A percentile compares a stretch with the other conserved stretches of the same genome.
Conservation (phyloP, 345 rosid genomes). For the Microcos paniculata region DNA sequence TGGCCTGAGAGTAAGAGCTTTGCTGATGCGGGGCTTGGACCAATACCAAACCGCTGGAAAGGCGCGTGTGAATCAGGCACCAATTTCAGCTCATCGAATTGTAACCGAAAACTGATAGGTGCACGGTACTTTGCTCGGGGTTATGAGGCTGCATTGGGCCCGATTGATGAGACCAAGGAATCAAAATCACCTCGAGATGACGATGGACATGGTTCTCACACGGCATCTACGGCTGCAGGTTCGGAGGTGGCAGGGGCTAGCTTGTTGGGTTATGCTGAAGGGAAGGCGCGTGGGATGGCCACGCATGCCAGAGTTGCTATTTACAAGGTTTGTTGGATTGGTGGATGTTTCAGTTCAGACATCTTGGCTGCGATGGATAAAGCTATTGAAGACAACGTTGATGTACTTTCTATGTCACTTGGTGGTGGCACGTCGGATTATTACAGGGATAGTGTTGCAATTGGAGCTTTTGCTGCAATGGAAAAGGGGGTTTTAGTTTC, state of each 20-base stretch:
- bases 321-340: constrained; percentile 23
- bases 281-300: constrained; percentile 46
- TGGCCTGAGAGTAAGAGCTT: constrained; percentile 46
- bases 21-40: constrained; percentile 34
- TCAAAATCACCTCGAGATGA: constrained; percentile 43
- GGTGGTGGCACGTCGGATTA: constrained; percentile 35
- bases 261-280: constrained; percentile 56
- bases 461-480: constrained; percentile 72
- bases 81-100: constrained; percentile 40
- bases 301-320: constrained; percentile 18
- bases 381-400: constrained; percentile 35
- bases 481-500: constrained; percentile 65
- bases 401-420: constrained; percentile 38
- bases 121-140: constrained; percentile 35
- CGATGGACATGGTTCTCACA: constrained; percentile 45
- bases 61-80: constrained; percentile 62
- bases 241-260: constrained; percentile 56
- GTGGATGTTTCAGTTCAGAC: constrained; percentile 42
- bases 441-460: constrained; percentile 44
- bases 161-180: constrained; percentile 33
- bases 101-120: constrained; percentile 56
- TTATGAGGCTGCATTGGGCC: constrained; percentile 39
- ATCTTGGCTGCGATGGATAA: constrained; percentile 37
- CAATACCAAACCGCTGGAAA: constrained; percentile 45
- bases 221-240: constrained; percentile 63